Conservation (phyloP, 2,329 filamentous ascomycete species). For the Ophiocordyceps camponoti-leonardi region DNA sequence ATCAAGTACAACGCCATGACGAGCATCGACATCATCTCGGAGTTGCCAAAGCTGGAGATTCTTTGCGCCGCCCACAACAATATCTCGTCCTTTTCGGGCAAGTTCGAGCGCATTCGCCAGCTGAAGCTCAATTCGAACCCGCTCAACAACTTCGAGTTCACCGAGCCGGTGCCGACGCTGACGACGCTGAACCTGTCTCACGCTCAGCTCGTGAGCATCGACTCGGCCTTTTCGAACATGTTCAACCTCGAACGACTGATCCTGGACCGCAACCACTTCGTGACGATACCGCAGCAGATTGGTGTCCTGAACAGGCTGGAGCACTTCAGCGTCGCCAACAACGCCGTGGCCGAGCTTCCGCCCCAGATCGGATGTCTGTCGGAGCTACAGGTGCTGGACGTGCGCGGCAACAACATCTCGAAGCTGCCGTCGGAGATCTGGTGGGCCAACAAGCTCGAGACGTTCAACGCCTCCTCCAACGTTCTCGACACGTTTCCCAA, state of each 20-base stretch:
- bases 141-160: slow-evolving; percentile 81
- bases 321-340: slow-evolving; percentile 86
- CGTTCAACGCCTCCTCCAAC: slow-evolving; percentile 89
- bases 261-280: slow-evolving; percentile 90
- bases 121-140: slow-evolving; percentile 90
- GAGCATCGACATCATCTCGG: slow-evolving; percentile 73
- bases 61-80: slow-evolving; percentile 84
- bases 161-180: slow-evolving; percentile 58
- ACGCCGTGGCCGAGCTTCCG: slow-evolving; percentile 70
- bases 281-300: slow-evolving; percentile 71
- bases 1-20: slow-evolving; percentile 84
- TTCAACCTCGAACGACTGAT: slow-evolving; percentile 74
- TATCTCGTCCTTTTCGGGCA: slow-evolving; percentile 76
- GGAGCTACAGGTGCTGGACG: slow-evolving; percentile 72
- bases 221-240: slow-evolving; percentile 76
- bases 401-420: slow-evolving; percentile 85
- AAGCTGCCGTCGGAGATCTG: slow-evolving; percentile 86
- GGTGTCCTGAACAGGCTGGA: slow-evolving; percentile 71
- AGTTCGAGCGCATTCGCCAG: slow-evolving; percentile 70
- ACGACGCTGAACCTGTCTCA: slow-evolving; percentile 81
- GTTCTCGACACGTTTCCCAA: slow-evolving; percentile 84
- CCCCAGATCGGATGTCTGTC: slow-evolving; percentile 73
- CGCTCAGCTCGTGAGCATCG: slow-evolving; percentile 78
- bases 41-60: slow-evolving; percentile 73
- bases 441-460: slow-evolving; percentile 82